Base-by-base conservation (phyloP, 2,329 filamentous ascomycete species). In the Endothia cerciana region DNA sequence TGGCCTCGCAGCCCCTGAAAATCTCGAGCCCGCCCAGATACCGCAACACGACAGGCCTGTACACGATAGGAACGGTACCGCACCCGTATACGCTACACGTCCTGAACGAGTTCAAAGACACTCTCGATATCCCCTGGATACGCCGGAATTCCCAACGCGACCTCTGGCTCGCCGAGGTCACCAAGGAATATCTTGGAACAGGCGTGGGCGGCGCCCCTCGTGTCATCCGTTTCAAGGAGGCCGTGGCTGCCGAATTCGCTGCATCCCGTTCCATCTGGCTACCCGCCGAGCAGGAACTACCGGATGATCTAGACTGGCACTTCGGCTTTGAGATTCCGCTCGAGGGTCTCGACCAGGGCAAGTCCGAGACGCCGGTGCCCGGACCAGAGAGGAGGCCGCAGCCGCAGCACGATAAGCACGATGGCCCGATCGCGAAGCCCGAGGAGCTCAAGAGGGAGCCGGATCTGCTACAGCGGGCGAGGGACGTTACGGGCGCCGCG, bases 11-110 rank as follows among this genome's bases (percentile, higher is more conserved):
- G 40, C 84, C 86, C 0, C 83, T 93, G 78, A 86, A 85, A 61
- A 85, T 97, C 70, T 81, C 83, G n/a, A 90, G 89, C 0, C 86
- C 88, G 2, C 78, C 85, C 3, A 79, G 84, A 22, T 95, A 92
- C 77, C 85, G 85, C 64, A 97, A 97, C 76, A 85, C 84, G 4
- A 89, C 89, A 17, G 83, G 82, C 1, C 75, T 90, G 19, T 98
- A 93, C 80, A 93, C 91, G 2, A 91, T 99, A 69, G 93, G 91
- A 66, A 91, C 89, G 0, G 90, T 98, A 15, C 94, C 94, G 0
- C 95, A 99, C 75, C 95, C 95, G 0, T 97, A 93, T 81, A 97
- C 94, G 1, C 83, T 93, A 51, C 85, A 89, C 63, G 86, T 88
- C 15, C 81, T 98, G 22, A 83, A 87, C 66, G 84, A 87, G 69